phyloP scores from a whole-genome alignment of 2,329 filamentous ascomycete species.

The Penicillium sp. region DNA sequence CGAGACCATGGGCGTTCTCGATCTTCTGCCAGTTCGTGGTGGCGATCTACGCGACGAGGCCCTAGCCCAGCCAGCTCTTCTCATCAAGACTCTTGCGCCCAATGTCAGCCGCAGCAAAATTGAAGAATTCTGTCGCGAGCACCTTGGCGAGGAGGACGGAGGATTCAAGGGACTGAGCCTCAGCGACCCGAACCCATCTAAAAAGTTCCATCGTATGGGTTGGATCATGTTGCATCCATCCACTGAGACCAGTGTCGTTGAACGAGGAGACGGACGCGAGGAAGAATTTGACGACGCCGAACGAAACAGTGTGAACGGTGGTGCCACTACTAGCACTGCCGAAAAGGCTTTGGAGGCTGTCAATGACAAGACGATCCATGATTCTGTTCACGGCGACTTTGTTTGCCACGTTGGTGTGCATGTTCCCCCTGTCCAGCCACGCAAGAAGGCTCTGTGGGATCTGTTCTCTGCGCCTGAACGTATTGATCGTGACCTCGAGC shows the following conservation, averaged over 20 bases:
- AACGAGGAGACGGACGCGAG: conserved; percentile 73
- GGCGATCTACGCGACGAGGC: conserved; percentile 89
- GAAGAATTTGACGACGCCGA: conserved; percentile 58
- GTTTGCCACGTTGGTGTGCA: conserved; percentile 97
- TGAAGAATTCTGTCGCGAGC: conserved; percentile 91
- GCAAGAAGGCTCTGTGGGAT: conserved; percentile 97
- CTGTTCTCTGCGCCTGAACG: conserved; percentile 92
- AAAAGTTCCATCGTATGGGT: conserved; percentile 95
- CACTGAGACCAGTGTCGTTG: conserved; percentile 66
- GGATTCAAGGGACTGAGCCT: conserved; percentile 96
- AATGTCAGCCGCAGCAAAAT: conserved; percentile 93
- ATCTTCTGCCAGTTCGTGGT: conserved; percentile 79
- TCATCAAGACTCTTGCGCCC: conserved; percentile 97
- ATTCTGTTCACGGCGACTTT: conserved; percentile 91
- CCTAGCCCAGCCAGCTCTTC: conserved; percentile 82
- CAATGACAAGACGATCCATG: conserved; percentile 96
- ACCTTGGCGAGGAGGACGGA: conserved; percentile 85
- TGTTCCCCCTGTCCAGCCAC: conserved; percentile 78
- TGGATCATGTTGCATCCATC: conserved; percentile 95
- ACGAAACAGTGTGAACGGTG: conserved; percentile 31
- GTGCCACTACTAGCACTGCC: conserved; percentile 56
- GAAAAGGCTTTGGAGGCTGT: conserved; percentile 91
- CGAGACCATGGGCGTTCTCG: conserved; percentile 89
- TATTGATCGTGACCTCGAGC: conserved; percentile 82
- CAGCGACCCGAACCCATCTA: conserved; percentile 94